phyloP scores from a whole-genome alignment of 2,329 filamentous ascomycete genomes.

The Zalaria obscura region DNA sequence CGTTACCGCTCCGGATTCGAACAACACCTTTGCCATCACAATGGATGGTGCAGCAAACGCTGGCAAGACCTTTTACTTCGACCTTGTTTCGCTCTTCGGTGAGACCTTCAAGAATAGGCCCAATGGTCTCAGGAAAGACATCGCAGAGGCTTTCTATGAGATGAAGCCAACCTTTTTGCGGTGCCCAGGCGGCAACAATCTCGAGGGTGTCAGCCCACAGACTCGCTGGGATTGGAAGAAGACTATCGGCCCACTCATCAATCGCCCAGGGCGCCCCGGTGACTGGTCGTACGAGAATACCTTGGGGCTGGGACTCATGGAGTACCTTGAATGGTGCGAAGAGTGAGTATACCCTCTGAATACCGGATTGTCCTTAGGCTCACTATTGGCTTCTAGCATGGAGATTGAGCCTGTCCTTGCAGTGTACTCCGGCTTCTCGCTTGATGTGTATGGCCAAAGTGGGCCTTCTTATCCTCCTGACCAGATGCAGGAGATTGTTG shows the following conservation, averaged over 20 bases:
- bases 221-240: slow-evolving; percentile 37
- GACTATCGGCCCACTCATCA: slow-evolving; percentile 33
- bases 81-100: slow-evolving; percentile 38
- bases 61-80: slow-evolving; percentile 32
- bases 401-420: slow-evolving; percentile 39
- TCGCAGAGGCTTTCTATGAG: slow-evolving; percentile 31
- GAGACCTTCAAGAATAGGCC: slow-evolving; percentile 39
- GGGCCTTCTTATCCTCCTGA: slow-evolving; percentile 20
- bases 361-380: too few species aligned
- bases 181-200: slow-evolving; percentile 38
- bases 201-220: slow-evolving; percentile 25
- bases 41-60: slow-evolving; percentile 29
- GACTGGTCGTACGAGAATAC: slow-evolving; percentile 47
- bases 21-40: slow-evolving; percentile 38
- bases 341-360: too few species aligned
- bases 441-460: slow-evolving; percentile 22
- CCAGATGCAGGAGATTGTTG: slow-evolving; percentile 28
- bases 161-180: slow-evolving; percentile 32
- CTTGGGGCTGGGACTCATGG: slow-evolving; percentile 44
- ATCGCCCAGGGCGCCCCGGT: slow-evolving; percentile 31
- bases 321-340: slow-evolving; percentile 44
- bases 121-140: slow-evolving; percentile 36
- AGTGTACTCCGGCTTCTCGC: slow-evolving; percentile 40
- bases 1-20: slow-evolving; percentile 30
- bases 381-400: slow-evolving; percentile 26